phyloP scores from a whole-genome alignment of 768 basidiomycete genomes.

The Mycena vitilis region DNA sequence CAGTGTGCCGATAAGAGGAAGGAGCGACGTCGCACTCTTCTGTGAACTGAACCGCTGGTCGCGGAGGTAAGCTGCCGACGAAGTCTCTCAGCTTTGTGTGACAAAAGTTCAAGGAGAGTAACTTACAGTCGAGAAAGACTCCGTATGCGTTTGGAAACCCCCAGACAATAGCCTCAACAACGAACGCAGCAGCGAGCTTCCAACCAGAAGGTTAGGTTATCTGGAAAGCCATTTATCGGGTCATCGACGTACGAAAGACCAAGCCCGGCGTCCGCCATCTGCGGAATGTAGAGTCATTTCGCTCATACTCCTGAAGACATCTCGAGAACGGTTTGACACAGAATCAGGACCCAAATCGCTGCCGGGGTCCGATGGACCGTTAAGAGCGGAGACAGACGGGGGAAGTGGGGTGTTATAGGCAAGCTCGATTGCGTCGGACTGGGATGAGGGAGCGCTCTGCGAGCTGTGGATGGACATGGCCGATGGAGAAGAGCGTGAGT shows the following conservation, averaged over 20 bases:
- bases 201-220: background rate
- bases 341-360: background rate
- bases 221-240: background rate
- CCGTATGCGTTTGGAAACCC: conserved; percentile 45
- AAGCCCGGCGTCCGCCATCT: conserved; percentile 40
- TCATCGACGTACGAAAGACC: conserved; percentile 41
- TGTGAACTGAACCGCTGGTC: conserved; percentile 39
- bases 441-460: background rate
- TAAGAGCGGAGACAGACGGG: conserved; percentile 15
- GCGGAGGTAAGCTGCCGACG: conserved; percentile 38
- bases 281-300: conserved; percentile 35
- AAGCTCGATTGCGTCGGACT: conserved; percentile 24
- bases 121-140: conserved; percentile 42
- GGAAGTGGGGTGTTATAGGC: conserved; percentile 25
- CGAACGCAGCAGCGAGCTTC: conserved; percentile 41
- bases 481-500: too few relatives aligned
- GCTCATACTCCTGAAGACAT: background rate
- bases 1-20: conserved; percentile 37
- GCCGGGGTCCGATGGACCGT: background rate
- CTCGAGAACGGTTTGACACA: background rate
- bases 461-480: background rate
- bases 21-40: conserved; percentile 36
- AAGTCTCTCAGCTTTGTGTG: background rate
- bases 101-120: background rate
- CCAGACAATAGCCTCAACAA: conserved; percentile 45